Base-by-base conservation (phyloP, 495 filamentous ascomycete genomes). In the Aspergillus sparsus region DNA sequence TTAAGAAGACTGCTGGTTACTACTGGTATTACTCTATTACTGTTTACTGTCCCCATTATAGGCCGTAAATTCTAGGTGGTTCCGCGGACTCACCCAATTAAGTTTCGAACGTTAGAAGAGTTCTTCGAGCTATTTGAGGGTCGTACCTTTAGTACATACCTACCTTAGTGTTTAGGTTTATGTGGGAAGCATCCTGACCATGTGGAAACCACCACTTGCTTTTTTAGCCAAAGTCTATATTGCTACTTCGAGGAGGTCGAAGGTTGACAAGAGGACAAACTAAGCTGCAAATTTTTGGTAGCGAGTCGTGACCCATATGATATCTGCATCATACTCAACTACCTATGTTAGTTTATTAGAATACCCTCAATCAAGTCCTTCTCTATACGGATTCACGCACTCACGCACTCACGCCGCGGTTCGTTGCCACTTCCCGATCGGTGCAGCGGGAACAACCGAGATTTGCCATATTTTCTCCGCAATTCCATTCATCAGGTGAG, bases 401-500 rank as follows among this genome's bases (percentile, higher is more conserved):
- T 18, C 12, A 47, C 12, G 27, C 9, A 21, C 44, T 7, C 15
- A 46, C 42, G 18, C 44, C n/a, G 44, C 15, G 39, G 12, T 42
- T 42, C 13, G 32, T 11, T 7, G 21, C 9, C 49, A 51, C 31
- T 13, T 51, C 34, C 49, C 49, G 49, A 51, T 32, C 49, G 49
- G 32, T 34, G 49, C 49, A 18, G 32, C 49, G 49, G 49, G 49
- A 51, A 51, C 13, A 51, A 34, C 49, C 49, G 31, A 51, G 21
- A 27, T 27, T 27, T 27, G 21, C 32, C 49, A 33, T 34, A 18
- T 32, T 32, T 41, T 47, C 16, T 47, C 44, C n/a, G 16, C 15
- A 10, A 3, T 7, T 21, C 16, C 16, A 47, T 47, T 8, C 44
- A 8, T 9, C 44, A 7, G 6, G 27, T 15, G 44, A 34, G 6